These are phyloP conservation scores for Stachybotrys chartarum DNA, from an alignment of 2,329 filamentous ascomycete genomes.

Conservation along the genomic window DNA sequence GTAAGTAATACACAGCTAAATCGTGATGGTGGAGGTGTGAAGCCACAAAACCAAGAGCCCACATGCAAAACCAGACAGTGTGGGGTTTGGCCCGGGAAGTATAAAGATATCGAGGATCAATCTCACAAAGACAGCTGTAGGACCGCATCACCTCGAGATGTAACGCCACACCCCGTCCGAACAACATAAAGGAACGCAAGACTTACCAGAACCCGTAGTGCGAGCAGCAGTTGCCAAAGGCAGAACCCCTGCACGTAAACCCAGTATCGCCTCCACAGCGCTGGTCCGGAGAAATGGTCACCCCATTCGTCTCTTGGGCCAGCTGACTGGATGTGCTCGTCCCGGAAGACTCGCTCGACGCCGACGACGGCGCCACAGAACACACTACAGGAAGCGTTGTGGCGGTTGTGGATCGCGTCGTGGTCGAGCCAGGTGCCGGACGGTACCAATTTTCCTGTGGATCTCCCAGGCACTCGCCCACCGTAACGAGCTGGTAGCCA, in stretches of 20 bases:
- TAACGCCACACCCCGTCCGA: no score
- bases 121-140: no score
- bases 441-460: slow-evolving; percentile 46
- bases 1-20: background rate
- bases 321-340: slow-evolving; percentile 3
- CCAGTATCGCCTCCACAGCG: slow-evolving; percentile 25
- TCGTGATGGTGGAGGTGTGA: background rate
- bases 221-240: slow-evolving; percentile 32
- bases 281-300: slow-evolving; percentile 24
- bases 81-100: no score
- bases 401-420: slow-evolving; percentile 3
- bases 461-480: slow-evolving; percentile 52
- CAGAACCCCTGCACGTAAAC: slow-evolving; percentile 27
- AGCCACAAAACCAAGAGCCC: background rate
- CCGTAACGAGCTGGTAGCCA: slow-evolving; percentile 42
- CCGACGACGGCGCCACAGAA: background rate
- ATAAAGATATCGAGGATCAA: no score
- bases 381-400: slow-evolving; percentile 2
- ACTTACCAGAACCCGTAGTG: slow-evolving; percentile 32
- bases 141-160: no score
- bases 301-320: slow-evolving; percentile 8
- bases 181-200: background rate
- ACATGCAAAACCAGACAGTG: background rate
- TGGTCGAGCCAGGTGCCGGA: slow-evolving; percentile 8
- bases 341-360: slow-evolving; percentile 4